Conservation (phyloP, 2,329 filamentous ascomycete genomes). For the Xylogone sp. region DNA sequence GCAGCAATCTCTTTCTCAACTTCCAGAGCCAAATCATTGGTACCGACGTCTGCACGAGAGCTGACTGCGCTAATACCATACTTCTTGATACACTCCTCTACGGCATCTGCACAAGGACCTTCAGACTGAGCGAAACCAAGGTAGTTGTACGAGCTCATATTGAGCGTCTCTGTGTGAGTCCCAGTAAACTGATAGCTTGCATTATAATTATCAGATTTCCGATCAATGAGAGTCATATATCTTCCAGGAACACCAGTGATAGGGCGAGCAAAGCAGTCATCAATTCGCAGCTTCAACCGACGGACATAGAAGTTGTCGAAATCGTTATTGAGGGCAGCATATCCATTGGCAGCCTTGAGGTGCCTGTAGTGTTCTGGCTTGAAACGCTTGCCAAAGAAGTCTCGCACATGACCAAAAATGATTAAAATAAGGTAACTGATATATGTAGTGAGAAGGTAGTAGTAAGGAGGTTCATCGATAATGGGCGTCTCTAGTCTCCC, state of each 20-base stretch:
- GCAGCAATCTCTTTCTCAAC: constrained; percentile 85
- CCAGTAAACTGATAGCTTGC: constrained; percentile 84
- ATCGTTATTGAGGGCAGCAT: constrained; percentile 93
- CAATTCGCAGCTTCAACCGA: constrained; percentile 87
- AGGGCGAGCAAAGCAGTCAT: constrained; percentile 92
- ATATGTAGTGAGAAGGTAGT: constrained; percentile 95
- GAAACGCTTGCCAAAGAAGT: constrained; percentile 97
- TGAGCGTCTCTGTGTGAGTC: constrained; percentile 89
- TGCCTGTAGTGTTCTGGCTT: constrained; percentile 78
- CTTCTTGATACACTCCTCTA: constrained; percentile 79
- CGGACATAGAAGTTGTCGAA: constrained; percentile 99
- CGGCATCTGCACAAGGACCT: constrained; percentile 89
- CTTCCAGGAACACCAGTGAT: constrained; percentile 91
- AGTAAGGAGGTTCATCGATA: constrained; percentile 95
- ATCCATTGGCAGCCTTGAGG: constrained; percentile 79
- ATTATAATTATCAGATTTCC: constrained; percentile 89
- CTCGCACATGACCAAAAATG: constrained; percentile 88
- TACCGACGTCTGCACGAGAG: constrained; percentile 78
- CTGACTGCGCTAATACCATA: constrained; percentile 83
- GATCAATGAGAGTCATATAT: constrained; percentile 89
- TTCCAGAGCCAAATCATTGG: constrained; percentile 80
- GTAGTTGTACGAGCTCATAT: constrained; percentile 99
- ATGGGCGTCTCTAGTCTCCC: constrained; percentile 76
- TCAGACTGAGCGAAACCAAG: constrained; percentile 97
- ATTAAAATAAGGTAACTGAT: constrained; percentile 97